Evolutionary conservation across 345 rosid species (phyloP), one percentile per base, ranked within the genome.

Genomic region (Salix suchowensis): DNA sequence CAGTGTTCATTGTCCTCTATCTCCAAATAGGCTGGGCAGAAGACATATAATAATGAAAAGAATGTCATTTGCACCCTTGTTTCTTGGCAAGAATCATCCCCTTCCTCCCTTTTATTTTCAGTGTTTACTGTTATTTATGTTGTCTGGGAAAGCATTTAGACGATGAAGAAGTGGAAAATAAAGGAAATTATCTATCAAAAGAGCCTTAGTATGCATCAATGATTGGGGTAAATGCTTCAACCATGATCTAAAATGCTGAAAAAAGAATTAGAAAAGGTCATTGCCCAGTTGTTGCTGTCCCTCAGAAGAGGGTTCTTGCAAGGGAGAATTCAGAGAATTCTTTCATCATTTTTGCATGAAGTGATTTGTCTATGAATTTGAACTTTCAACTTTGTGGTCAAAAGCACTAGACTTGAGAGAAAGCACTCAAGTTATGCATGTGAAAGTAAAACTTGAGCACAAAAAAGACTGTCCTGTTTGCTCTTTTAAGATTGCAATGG

Each of bases 21-120:
- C 30, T 54, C 39, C 36, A 67, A 39, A 24, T 28, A 52, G 42
- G 21, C 62, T 79, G 76, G 73, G 73, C 81, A 67, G 72, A 58
- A 70, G 70, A 46, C 74, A 46, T 79, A 58, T 79, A 58, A 70
- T 26, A 67, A 73, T 73, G 52, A 44, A 66, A 67, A 34, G 40
- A 40, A 67, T 44, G 62, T 73, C 23, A 39, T 28, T 68, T 67
- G 30, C 28, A 10, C 60, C 18, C 0, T 68, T 65, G 15, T 67
- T 24, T 34, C n/a, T 34, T 61, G 13, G 61, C 74, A 23, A 48
- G 40, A 77, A 67, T 68, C 62, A n/a, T 30, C 65, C 16, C 52
- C 37, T 52, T 21, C 18, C 68, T 54, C 34, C 48, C n/a, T 36
- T 36, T 21, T 44, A 21, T 36, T 77, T 62, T 14, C 32, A 40